Conservation (phyloP, 2,329 filamentous ascomycete genomes). For the Rachicladosporium sp. region DNA sequence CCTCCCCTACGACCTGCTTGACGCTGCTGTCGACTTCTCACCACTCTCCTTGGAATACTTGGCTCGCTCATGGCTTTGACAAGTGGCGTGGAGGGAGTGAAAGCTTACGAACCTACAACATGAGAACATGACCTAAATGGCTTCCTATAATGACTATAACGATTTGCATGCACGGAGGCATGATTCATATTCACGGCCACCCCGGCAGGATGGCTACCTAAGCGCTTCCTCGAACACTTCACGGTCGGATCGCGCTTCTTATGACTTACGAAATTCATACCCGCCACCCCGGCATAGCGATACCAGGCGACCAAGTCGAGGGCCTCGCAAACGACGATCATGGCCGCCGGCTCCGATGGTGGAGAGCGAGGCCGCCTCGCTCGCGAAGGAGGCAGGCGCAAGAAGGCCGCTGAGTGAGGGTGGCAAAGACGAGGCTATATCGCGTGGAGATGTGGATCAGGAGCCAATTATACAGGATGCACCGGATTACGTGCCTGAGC, state of each 20-base stretch:
- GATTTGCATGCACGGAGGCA: constrained; percentile 4
- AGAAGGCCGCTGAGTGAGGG: constrained; percentile 21
- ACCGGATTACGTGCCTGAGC: constrained; percentile 11
- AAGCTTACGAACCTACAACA: too few relatives aligned
- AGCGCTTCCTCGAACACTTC: constrained; percentile 6
- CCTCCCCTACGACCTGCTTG: too few relatives aligned
- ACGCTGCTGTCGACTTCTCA: too few relatives aligned
- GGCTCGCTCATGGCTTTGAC: too few relatives aligned
- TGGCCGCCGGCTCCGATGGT: constrained; percentile 53
- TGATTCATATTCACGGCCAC: constrained; percentile 1
- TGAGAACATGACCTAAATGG: constrained; percentile 7
- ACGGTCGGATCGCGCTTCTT: constrained; percentile 11
- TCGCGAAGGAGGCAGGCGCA: constrained; percentile 47
- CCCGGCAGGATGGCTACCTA: constrained; percentile 3
- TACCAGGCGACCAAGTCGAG: constrained; percentile 2
- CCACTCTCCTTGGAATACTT: too few relatives aligned
- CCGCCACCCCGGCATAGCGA: constrained; percentile 11
- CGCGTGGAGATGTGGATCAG: constrained; percentile 56
- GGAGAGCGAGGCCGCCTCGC: constrained; percentile 54
- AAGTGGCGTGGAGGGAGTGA: too few relatives aligned
- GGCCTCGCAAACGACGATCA: constrained; percentile 13
- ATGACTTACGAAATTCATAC: constrained; percentile 21
- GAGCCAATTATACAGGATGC: constrained; percentile 54
- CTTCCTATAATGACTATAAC: constrained; percentile 11
- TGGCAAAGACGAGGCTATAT: constrained; percentile 44